These are phyloP conservation scores for Fragaria iinumae DNA, from an alignment of 306 rosid species.

Conservation along the genomic window DNA sequence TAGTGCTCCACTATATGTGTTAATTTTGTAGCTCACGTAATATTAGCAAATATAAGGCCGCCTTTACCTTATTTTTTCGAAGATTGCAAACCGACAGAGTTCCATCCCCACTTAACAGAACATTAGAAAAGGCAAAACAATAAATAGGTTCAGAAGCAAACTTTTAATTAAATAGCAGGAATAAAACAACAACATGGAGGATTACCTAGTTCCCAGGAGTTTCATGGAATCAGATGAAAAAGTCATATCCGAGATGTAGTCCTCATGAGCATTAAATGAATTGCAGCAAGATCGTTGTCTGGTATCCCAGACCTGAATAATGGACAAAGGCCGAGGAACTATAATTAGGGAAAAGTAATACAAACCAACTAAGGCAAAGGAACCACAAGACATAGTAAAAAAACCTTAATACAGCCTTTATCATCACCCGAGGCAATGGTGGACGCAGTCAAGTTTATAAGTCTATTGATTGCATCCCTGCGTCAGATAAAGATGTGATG, in stretches of 20 bases:
- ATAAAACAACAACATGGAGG: not conserved
- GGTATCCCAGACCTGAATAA: slow-evolving; percentile 82
- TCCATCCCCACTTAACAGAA: slow-evolving; percentile 77
- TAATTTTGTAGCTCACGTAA: not conserved
- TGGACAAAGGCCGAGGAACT: not conserved
- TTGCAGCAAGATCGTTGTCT: slow-evolving; percentile 78
- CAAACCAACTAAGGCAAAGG: slow-evolving; percentile 10
- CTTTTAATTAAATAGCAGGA: not conserved
- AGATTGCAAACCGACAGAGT: slow-evolving; percentile 92
- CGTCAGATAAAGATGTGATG: not conserved
- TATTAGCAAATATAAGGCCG: not conserved
- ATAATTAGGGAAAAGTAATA: not conserved
- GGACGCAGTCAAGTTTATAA: slow-evolving; percentile 65
- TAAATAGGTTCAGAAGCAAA: not conserved
- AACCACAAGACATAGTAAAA: slow-evolving; percentile 12
- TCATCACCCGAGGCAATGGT: slow-evolving; percentile 92
- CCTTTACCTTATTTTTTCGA: slow-evolving; percentile 69
- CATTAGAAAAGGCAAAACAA: slow-evolving; percentile 7
- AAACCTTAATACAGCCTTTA: slow-evolving; percentile 79
- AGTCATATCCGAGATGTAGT: slow-evolving; percentile 83
- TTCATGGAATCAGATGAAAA: slow-evolving; percentile 73
- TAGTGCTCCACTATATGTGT: not conserved
- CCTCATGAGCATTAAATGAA: slow-evolving; percentile 65
- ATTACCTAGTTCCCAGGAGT: slow-evolving; percentile 80
- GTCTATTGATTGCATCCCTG: slow-evolving; percentile 73